Conservation (phyloP, 176 grass and related monocot genomes). For the Oryza longistaminata region DNA sequence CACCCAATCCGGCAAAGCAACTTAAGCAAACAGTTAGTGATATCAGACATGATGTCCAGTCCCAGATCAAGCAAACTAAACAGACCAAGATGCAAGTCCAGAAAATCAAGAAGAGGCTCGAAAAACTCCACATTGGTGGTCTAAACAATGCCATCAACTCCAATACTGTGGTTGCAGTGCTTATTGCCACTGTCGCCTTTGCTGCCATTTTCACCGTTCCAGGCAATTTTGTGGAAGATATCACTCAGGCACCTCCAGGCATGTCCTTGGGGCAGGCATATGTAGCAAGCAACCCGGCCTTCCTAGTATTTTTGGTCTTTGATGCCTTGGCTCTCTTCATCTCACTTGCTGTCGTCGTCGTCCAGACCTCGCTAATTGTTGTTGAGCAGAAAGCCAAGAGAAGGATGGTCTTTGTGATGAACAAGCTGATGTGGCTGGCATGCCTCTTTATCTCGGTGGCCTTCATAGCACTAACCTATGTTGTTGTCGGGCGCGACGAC, state of each 20-base stretch:
- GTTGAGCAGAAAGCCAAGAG: conserved; percentile 89
- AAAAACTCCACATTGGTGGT: conserved; percentile 87
- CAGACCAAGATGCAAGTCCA: conserved; percentile 84
- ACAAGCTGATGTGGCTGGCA: conserved; percentile 95
- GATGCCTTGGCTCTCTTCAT: conserved; percentile 91
- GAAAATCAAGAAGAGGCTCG: conserved; percentile 75
- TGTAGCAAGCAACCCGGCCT: conserved; percentile 66
- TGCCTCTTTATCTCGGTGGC: conserved; percentile 80
- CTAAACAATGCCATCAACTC: conserved; percentile 98
- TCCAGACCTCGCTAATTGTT: conserved; percentile 90
- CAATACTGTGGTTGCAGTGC: conserved; percentile 87
- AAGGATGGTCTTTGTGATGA: conserved; percentile 95
- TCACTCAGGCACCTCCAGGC: neutral
- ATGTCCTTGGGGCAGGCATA: conserved; percentile 69
- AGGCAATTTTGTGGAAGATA: conserved; percentile 56
- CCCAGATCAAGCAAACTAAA: conserved; percentile 74
- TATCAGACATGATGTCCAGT: conserved; percentile 83
- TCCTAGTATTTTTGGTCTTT: conserved; percentile 77
- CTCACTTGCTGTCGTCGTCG: conserved; percentile 76
- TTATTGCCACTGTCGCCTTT: conserved; percentile 88
- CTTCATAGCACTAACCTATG: conserved; percentile 82
- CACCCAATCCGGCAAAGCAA: conserved; percentile 71
- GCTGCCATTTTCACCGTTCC: conserved; percentile 88
- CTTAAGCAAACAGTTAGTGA: conserved; percentile 93
- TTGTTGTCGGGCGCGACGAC: conserved; percentile 60